Evolutionary conservation across 768 basidiomycete species (phyloP).

Genomic region (Rubroboletus pulcherrimus): DNA sequence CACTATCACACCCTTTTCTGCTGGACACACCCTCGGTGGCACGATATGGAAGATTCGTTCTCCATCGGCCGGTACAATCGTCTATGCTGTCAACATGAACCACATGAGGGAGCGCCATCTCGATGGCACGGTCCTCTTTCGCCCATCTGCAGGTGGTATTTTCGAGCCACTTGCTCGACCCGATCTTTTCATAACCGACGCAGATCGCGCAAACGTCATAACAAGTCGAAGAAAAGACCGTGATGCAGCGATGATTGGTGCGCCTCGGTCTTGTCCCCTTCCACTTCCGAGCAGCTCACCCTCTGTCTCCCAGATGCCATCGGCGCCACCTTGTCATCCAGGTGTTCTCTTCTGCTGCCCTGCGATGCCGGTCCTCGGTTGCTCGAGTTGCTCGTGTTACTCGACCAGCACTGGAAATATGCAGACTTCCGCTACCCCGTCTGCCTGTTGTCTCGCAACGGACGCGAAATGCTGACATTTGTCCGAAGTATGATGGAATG

Average conservation of each 20-base stretch:
- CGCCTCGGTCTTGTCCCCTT: slow-evolving; percentile 12
- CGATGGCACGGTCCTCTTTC: slow-evolving; percentile 86
- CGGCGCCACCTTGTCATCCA: slow-evolving; percentile 76
- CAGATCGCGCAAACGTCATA: slow-evolving; percentile 75
- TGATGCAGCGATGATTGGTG: slow-evolving; percentile 84
- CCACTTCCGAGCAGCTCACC: neutral
- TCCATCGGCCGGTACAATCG: slow-evolving; percentile 90
- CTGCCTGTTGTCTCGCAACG: slow-evolving; percentile 89
- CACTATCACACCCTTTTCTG: slow-evolving; percentile 92
- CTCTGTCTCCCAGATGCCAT: slow-evolving; percentile 63
- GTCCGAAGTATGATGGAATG: slow-evolving; percentile 98
- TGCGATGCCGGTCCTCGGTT: slow-evolving; percentile 94
- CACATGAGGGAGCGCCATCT: slow-evolving; percentile 95
- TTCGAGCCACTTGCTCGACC: slow-evolving; percentile 87
- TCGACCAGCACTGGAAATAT: slow-evolving; percentile 97
- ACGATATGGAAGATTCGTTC: slow-evolving; percentile 99
- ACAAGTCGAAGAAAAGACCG: slow-evolving; percentile 88
- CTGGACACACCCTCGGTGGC: slow-evolving; percentile 93
- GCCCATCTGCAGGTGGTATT: slow-evolving; percentile 67
- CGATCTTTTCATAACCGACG: slow-evolving; percentile 92
- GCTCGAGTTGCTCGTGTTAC: slow-evolving; percentile 89
- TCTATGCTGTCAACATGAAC: slow-evolving; percentile 94
- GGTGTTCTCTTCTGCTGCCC: slow-evolving; percentile 83
- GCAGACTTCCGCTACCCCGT: slow-evolving; percentile 82
- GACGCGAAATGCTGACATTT: slow-evolving; percentile 89